A percentile compares a stretch with the other conserved stretches of the same genome.
phyloP scores from a whole-genome alignment of 2,329 filamentous ascomycete species.

The Cucurbitaria berberidis region DNA sequence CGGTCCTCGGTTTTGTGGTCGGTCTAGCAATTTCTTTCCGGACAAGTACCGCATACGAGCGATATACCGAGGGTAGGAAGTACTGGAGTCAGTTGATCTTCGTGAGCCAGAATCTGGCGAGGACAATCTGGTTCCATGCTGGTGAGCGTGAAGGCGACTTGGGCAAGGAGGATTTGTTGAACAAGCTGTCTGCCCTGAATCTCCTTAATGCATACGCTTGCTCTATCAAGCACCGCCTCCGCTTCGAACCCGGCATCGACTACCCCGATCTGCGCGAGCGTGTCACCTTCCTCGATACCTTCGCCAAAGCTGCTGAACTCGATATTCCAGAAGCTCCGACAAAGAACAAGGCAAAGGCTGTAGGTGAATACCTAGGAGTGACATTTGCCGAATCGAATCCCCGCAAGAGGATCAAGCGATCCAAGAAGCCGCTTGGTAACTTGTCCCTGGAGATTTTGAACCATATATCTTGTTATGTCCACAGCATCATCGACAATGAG shows the following conservation, averaged over 20 bases:
- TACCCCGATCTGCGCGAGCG: constrained; percentile 76
- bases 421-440: constrained; percentile 76
- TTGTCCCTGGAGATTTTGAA: constrained; percentile 82
- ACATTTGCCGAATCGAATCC: constrained; percentile 80
- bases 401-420: constrained; percentile 75
- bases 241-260: constrained; percentile 80
- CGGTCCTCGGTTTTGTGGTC: constrained; percentile 81
- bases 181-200: constrained; percentile 76
- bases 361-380: constrained; percentile 76
- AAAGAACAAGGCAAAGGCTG: constrained; percentile 59
- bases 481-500: constrained; percentile 63
- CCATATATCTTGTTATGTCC: constrained; percentile 71
- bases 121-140: constrained; percentile 83
- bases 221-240: constrained; percentile 79
- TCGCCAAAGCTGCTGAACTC: constrained; percentile 66
- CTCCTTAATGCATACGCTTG: constrained; percentile 79
- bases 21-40: constrained; percentile 79
- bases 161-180: constrained; percentile 70
- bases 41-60: constrained; percentile 77
- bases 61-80: constrained; percentile 65
- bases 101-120: constrained; percentile 63
- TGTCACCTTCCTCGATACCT: constrained; percentile 75
- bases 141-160: constrained; percentile 63
- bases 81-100: constrained; percentile 66
- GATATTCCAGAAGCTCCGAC: constrained; percentile 42